Conservation (phyloP, 768 basidiomycete genomes). For the Calvatia gigantea region DNA sequence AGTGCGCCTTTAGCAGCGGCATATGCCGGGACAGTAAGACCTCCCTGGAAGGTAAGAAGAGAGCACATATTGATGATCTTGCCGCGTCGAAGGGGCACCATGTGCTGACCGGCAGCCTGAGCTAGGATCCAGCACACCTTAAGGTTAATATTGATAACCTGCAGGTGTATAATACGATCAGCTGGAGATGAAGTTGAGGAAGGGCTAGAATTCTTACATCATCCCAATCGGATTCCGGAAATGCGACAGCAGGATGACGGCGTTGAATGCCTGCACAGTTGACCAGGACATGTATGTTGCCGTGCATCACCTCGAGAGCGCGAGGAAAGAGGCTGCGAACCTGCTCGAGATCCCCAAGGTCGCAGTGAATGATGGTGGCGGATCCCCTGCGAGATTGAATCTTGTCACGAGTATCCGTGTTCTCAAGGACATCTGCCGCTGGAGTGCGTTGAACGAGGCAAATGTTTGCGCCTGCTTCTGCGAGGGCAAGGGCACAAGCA, state of each 20-base stretch:
- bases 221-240: constrained; percentile 67
- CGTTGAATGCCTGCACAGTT: constrained; percentile 70
- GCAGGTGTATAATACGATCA: constrained; percentile 9
- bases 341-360: constrained; percentile 36
- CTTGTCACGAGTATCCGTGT: constrained; percentile 23
- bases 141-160: constrained; percentile 87
- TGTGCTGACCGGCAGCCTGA: constrained; percentile 85
- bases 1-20: constrained; percentile 89
- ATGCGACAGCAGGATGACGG: constrained; percentile 55
- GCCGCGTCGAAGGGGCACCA: constrained; percentile 66
- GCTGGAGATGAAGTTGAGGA: not conserved
- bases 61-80: constrained; percentile 76
- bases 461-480: constrained; percentile 45
- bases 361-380: constrained; percentile 31
- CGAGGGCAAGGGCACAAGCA: constrained; percentile 45
- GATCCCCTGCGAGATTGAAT: constrained; percentile 27
- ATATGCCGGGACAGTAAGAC: constrained; percentile 82
- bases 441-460: constrained; percentile 39
- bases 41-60: constrained; percentile 59
- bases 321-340: constrained; percentile 39
- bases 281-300: constrained; percentile 56
- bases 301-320: constrained; percentile 36
- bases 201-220: constrained; percentile 36
- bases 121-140: constrained; percentile 83
- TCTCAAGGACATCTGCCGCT: constrained; percentile 8